Percentiles rank a stretch among this genome's conserved stretches.
phyloP scores from a whole-genome alignment of 2,329 filamentous ascomycete species.

The Xylaria sp. region DNA sequence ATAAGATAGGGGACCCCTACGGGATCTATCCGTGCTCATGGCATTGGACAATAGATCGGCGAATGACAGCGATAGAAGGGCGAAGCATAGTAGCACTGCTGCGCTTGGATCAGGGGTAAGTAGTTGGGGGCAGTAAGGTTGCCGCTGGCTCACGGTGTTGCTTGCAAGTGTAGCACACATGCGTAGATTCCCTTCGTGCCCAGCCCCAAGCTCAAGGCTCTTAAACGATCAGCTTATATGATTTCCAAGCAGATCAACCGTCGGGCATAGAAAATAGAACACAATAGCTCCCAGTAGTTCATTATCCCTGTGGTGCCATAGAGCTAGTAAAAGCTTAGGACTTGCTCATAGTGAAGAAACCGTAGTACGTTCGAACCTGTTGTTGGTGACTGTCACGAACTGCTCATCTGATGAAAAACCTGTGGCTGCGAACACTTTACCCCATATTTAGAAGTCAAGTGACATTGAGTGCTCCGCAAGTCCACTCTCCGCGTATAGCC shows the following conservation, averaged over 20 bases:
- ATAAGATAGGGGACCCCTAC: constrained; percentile 1
- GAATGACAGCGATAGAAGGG: constrained; percentile 1
- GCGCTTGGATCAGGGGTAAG: not conserved
- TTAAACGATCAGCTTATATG: not conserved
- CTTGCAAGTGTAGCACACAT: not conserved
- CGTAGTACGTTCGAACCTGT: not conserved
- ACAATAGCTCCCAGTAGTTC: not conserved
- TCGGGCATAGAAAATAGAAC: not conserved
- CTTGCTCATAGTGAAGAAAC: not conserved
- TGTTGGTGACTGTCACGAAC: not conserved
- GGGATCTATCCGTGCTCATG: not conserved
- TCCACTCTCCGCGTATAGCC: not conserved
- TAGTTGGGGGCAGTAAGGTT: not conserved
- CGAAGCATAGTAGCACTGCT: not conserved
- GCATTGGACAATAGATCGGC: constrained; percentile 5
- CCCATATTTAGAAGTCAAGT: constrained; percentile 1
- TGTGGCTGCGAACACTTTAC: not conserved
- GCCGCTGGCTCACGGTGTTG: not conserved
- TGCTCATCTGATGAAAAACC: not conserved
- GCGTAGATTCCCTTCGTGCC: not conserved
- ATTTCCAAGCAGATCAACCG: not conserved
- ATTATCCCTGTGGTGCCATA: not conserved
- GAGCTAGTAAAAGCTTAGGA: not conserved
- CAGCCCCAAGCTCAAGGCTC: not conserved
- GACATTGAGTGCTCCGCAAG: not conserved